Evolutionary conservation across 306 rosid species (phyloP).

Genomic region (Prunus mongolica): DNA sequence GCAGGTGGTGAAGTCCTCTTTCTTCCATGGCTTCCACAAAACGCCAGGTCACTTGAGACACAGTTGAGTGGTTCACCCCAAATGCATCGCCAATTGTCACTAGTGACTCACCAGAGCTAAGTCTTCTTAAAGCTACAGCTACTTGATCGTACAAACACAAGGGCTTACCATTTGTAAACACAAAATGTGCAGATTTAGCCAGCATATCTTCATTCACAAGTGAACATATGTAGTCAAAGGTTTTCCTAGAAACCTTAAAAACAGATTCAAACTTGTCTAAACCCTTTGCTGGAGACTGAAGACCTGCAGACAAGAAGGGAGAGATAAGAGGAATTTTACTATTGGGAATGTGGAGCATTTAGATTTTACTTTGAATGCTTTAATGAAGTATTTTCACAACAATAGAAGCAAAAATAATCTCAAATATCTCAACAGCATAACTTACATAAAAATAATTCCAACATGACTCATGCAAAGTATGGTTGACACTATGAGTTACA

Average conservation of each 20-base stretch:
- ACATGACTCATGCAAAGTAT: not conserved
- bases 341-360: slow-evolving; percentile 2
- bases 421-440: not conserved
- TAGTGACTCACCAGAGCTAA: slow-evolving; percentile 85
- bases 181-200: slow-evolving; percentile 58
- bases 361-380: slow-evolving; percentile 1
- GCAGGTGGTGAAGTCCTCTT: slow-evolving; percentile 67
- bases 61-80: slow-evolving; percentile 81
- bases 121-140: slow-evolving; percentile 80
- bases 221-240: slow-evolving; percentile 76
- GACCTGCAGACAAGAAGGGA: slow-evolving; percentile 42
- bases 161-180: slow-evolving; percentile 51
- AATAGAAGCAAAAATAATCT: not conserved
- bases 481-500: not conserved
- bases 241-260: slow-evolving; percentile 59
- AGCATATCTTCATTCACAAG: slow-evolving; percentile 81
- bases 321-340: slow-evolving; percentile 9
- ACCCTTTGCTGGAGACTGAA: slow-evolving; percentile 39
- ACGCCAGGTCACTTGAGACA: slow-evolving; percentile 82
- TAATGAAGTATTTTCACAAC: slow-evolving; percentile 1
- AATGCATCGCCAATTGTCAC: slow-evolving; percentile 62
- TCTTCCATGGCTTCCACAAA: slow-evolving; percentile 87
- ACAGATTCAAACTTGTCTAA: slow-evolving; percentile 48
- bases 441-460: not conserved
- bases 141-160: slow-evolving; percentile 63